Base-by-base conservation (phyloP, 2,329 filamentous ascomycete species). In the Diaporthe sp. region DNA sequence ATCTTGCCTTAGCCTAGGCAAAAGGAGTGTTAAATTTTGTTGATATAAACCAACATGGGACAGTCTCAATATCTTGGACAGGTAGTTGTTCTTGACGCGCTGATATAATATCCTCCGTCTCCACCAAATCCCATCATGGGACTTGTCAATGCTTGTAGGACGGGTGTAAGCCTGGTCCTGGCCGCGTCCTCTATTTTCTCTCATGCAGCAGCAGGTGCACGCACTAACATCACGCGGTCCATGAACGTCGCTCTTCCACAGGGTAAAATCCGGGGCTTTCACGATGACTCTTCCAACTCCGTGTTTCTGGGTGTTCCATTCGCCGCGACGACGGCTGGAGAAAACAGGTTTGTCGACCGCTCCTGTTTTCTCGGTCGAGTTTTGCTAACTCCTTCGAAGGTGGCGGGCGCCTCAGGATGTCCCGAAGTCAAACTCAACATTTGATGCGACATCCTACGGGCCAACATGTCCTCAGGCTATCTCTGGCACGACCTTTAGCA, bases 301-400 rank as follows among this genome's bases (percentile, higher is more conserved):
- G 84, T 86, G 6, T 86, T 80, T 72, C 79, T 86, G 12, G 85
- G 85, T 10, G 80, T 86, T 12, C 84, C 84, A 1, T 86, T 82
- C 74, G 84, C 84, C 28, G 82, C 82, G 10, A 83, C 84, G 1
- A 86, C 84, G 1, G 84, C 81, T 4, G 84, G 84, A n/a, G 75
- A 82, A 57, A 86, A 86, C 77, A 78, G 84, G 60, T 62, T 4
- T 28, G 58, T 62, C 9, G 8, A 31, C 3, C n/a, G 13, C 58
- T 28, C 37, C n/a, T 19, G 19, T 31, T 42, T 10, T 31, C n/a
- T 4, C 2, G 15, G 17, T 28, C n/a, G 39, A 10, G n/a, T 10
- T 44, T 44, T 34, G 13, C 28, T 62, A 28, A 62, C n/a, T 3
- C 37, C 13, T 22, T 15, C 7, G n/a, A 62, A 62, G 60, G 80